These are phyloP conservation scores for Pythium utonaiense DNA, from an alignment of 352 stramenopile species.

Conservation along the genomic window DNA sequence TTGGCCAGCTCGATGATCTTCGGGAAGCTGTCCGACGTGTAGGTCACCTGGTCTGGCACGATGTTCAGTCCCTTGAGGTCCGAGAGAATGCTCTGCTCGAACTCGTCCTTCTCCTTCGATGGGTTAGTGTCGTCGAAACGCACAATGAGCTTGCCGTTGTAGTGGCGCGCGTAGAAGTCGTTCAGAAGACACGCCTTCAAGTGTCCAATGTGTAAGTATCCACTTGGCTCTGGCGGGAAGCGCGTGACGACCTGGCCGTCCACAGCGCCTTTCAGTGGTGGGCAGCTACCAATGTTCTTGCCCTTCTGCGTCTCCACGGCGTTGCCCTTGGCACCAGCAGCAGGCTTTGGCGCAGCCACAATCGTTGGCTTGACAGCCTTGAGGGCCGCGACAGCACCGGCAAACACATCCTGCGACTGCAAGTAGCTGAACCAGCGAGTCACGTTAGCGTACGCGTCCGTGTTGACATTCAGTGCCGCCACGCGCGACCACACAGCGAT, in stretches of 20 bases:
- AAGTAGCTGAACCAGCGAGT: constrained; percentile 73
- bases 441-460: constrained; percentile 60
- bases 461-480: constrained; percentile 36
- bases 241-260: constrained; percentile 96
- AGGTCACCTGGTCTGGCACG: constrained; percentile 83
- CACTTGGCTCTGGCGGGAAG: constrained; percentile 98
- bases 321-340: constrained; percentile 8
- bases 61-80: constrained; percentile 88
- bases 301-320: constrained; percentile 46
- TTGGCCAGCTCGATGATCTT: constrained; percentile 93
- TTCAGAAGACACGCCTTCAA: constrained; percentile 99
- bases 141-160: constrained; percentile 97
- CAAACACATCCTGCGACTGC: constrained; percentile 56
- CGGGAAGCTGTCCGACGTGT: constrained; percentile 98
- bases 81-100: constrained; percentile 93
- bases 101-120: constrained; percentile 99
- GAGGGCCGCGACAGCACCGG: constrained; percentile 42
- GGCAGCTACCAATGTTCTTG: constrained; percentile 89
- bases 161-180: constrained; percentile 98
- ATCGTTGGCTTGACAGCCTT: constrained; percentile 40
- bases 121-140: constrained; percentile 99
- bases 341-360: constrained; percentile 12
- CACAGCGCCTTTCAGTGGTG: constrained; percentile 92
- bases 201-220: constrained; percentile 99
- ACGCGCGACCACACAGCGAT: constrained; percentile 90